Percentiles rank a stretch among this genome's conserved stretches.
These are phyloP conservation scores for Hypholoma fasciculare DNA, from an alignment of 768 basidiomycete species.

Conservation along the genomic window DNA sequence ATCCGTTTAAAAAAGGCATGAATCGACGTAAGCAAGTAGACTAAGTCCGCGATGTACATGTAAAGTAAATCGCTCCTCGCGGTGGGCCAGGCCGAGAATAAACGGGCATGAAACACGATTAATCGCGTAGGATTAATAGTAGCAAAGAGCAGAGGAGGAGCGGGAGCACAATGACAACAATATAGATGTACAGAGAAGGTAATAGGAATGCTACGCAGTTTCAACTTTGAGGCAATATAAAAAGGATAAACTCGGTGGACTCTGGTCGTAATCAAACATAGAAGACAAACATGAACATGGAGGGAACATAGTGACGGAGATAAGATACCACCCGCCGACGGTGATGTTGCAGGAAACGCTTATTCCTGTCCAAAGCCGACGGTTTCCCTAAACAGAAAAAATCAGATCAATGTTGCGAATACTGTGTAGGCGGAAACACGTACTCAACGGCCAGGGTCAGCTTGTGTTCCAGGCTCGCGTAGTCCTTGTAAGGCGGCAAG, in stretches of 20 bases:
- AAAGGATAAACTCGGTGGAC: background rate
- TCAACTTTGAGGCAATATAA: background rate
- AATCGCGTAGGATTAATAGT: conserved; percentile 1
- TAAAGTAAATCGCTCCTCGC: background rate
- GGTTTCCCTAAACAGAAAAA: conserved; percentile 62
- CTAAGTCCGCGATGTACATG: background rate
- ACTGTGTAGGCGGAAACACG: conserved; percentile 33
- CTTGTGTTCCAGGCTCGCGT: conserved; percentile 92
- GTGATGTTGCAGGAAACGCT: conserved; percentile 18
- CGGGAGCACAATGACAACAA: background rate
- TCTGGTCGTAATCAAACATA: background rate
- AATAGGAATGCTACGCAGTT: conserved; percentile 1
- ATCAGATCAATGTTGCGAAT: conserved; percentile 12
- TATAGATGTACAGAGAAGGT: conserved; percentile 5
- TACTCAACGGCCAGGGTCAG: conserved; percentile 92
- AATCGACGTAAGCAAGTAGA: background rate
- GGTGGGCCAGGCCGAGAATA: background rate
- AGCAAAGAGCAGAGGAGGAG: background rate
- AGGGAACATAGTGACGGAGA: conserved; percentile 1
- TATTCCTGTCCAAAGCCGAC: conserved; percentile 95
- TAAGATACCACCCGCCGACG: background rate
- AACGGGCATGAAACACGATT: background rate
- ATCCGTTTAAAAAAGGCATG: background rate
- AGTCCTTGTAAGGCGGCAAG: conserved; percentile 96
- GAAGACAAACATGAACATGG: conserved; percentile 10